These are phyloP conservation scores for Viola odorata DNA, from an alignment of 345 rosid species.

Conservation along the genomic window DNA sequence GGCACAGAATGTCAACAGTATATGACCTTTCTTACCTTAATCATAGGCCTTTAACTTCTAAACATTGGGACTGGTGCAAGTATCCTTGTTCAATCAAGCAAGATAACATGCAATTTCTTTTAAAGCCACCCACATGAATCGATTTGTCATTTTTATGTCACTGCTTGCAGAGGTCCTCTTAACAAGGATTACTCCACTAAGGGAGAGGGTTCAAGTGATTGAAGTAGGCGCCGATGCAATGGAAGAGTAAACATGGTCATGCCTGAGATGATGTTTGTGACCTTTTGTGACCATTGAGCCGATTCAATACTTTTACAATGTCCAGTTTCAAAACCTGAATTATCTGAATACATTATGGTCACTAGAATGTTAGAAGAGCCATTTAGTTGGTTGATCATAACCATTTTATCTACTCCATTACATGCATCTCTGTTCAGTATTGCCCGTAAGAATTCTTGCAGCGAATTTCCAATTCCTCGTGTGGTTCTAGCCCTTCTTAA, in stretches of 20 bases:
- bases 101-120: background rate
- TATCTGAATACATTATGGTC: background rate
- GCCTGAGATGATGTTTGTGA: background rate
- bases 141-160: constrained; percentile 1
- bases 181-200: constrained; percentile 59
- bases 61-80: background rate
- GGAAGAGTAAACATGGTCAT: constrained; percentile 45
- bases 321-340: background rate
- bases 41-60: background rate
- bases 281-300: background rate
- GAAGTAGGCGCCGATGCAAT: constrained; percentile 61
- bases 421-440: too few relatives aligned
- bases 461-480: too few relatives aligned
- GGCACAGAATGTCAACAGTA: background rate
- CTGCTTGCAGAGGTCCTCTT: constrained; percentile 53
- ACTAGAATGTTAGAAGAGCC: too few relatives aligned
- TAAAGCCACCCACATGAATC: background rate
- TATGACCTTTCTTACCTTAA: background rate
- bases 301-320: background rate
- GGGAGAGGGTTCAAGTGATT: constrained; percentile 43
- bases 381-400: too few relatives aligned
- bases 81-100: background rate
- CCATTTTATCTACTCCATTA: too few relatives aligned
- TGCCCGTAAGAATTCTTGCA: too few relatives aligned
- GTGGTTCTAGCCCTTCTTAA: too few relatives aligned